A percentile compares a stretch with the other conserved stretches of the same genome.
Conservation (phyloP, 371 early-diverging fungal genomes). For the Smittium mucronatum region DNA sequence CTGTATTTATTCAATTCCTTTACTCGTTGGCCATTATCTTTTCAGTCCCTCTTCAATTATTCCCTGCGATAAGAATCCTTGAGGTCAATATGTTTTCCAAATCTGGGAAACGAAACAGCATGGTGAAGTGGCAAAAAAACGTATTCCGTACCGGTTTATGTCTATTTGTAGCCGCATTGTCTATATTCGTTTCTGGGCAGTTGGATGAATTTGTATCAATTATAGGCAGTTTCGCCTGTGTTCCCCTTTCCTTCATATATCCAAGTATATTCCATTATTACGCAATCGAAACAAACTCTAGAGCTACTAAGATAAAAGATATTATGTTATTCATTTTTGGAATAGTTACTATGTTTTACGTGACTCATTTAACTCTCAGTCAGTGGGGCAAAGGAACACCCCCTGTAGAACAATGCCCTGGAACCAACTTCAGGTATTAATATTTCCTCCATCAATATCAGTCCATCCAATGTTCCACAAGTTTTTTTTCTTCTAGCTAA, state of each 20-base stretch:
- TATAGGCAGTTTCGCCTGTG: slow-evolving; percentile 81
- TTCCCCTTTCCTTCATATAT: slow-evolving; percentile 50
- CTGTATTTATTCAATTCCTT: slow-evolving; percentile 54
- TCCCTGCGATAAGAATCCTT: slow-evolving; percentile 78
- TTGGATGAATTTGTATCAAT: slow-evolving; percentile 82
- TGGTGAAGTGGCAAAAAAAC: slow-evolving; percentile 82
- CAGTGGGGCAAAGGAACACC: slow-evolving; percentile 7
- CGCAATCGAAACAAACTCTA: slow-evolving; percentile 33
- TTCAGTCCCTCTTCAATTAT: slow-evolving; percentile 70
- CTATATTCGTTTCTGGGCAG: slow-evolving; percentile 62
- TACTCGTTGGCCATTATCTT: slow-evolving; percentile 80
- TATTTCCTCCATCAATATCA: too few species aligned
- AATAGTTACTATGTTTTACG: slow-evolving; percentile 60
- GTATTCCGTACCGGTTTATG: slow-evolving; percentile 55
- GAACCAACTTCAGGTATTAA: background rate
- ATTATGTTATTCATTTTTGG: slow-evolving; percentile 53
- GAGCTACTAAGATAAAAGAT: slow-evolving; percentile 40
- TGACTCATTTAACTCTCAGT: slow-evolving; percentile 30
- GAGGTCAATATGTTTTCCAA: slow-evolving; percentile 53
- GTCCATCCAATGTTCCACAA: background rate
- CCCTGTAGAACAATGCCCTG: slow-evolving; percentile 3
- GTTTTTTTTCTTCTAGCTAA: too few species aligned
- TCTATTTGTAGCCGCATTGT: slow-evolving; percentile 46
- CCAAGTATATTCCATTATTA: slow-evolving; percentile 56
- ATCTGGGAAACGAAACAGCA: slow-evolving; percentile 30